Evolutionary conservation across 2,329 filamentous ascomycete genomes (phyloP).

Genomic region (Aspergillus ustus): DNA sequence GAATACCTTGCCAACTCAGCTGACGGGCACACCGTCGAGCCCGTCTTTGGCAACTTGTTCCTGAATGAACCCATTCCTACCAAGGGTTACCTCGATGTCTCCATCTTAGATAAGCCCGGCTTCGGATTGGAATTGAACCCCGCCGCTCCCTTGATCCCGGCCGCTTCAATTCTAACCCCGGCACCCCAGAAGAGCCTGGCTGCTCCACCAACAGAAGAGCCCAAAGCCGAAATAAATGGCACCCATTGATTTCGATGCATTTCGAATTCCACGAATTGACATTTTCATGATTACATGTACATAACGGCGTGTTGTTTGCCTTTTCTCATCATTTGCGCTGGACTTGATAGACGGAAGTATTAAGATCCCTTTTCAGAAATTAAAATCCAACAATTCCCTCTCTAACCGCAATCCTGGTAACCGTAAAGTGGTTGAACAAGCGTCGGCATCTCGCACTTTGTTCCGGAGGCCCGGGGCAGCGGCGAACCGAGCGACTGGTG

Average conservation of each 20-base stretch:
- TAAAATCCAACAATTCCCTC: background rate
- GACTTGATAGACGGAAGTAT: constrained; percentile 12
- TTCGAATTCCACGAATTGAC: background rate
- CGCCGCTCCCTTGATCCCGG: constrained; percentile 76
- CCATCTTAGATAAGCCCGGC: constrained; percentile 82
- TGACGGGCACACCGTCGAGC: constrained; percentile 85
- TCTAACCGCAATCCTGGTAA: background rate
- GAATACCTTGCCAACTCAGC: constrained; percentile 94
- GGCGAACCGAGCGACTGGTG: constrained; percentile 18
- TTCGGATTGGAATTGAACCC: constrained; percentile 90
- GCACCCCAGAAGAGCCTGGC: constrained; percentile 56
- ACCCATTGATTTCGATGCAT: constrained; percentile 11
- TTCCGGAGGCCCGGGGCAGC: background rate
- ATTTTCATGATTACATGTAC: constrained; percentile 12
- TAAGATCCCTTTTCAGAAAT: constrained; percentile 6
- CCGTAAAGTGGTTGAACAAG: background rate
- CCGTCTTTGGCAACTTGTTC: constrained; percentile 91
- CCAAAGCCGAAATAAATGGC: constrained; percentile 29
- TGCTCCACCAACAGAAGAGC: constrained; percentile 31
- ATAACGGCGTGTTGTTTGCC: constrained; percentile 8
- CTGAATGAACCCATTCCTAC: constrained; percentile 86
- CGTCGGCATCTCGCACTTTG: background rate
- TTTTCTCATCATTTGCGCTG: background rate
- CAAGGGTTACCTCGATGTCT: constrained; percentile 79
- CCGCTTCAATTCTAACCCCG: constrained; percentile 72